Conservation (phyloP, 2,329 filamentous ascomycete species). For the Cryphonectria radicalis region DNA sequence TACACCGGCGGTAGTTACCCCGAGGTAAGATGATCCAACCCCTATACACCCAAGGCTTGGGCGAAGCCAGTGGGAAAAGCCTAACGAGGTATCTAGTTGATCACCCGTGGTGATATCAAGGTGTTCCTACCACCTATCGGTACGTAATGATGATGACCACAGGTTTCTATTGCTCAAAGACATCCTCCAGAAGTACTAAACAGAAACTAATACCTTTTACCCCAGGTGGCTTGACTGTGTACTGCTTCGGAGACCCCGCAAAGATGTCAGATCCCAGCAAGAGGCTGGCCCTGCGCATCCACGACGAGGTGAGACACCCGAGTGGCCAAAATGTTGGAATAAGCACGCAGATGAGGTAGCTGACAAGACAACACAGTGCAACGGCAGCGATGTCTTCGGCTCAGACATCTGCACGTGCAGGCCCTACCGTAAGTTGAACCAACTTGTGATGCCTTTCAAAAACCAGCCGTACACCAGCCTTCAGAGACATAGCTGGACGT, state of each 20-base stretch:
- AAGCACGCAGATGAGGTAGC: slow-evolving; percentile 1
- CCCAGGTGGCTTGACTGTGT: slow-evolving; percentile 83
- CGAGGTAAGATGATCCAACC: slow-evolving; percentile 55
- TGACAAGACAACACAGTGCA: slow-evolving; percentile 60
- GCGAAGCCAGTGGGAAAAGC: slow-evolving; percentile 22
- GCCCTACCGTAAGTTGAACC: slow-evolving; percentile 63
- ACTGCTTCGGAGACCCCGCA: slow-evolving; percentile 93
- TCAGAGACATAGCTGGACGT: neutral
- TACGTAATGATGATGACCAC: slow-evolving; percentile 35
- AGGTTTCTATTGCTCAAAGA: neutral
- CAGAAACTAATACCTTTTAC: neutral
- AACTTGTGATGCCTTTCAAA: neutral
- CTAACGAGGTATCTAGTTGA: slow-evolving; percentile 56
- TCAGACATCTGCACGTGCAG: slow-evolving; percentile 97
- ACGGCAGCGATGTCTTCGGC: slow-evolving; percentile 96
- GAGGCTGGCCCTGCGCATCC: slow-evolving; percentile 81
- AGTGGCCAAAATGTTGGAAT: neutral
- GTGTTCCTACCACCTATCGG: slow-evolving; percentile 93
- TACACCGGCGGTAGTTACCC: slow-evolving; percentile 96
- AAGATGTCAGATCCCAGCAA: slow-evolving; percentile 89
- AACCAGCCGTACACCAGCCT: neutral
- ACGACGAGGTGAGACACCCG: slow-evolving; percentile 56
- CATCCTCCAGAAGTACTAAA: slow-evolving; percentile 32
- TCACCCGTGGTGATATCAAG: slow-evolving; percentile 93
- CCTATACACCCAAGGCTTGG: slow-evolving; percentile 28